Base-by-base conservation (phyloP, 2,329 filamentous ascomycete genomes). In the Fusarium sp. region DNA sequence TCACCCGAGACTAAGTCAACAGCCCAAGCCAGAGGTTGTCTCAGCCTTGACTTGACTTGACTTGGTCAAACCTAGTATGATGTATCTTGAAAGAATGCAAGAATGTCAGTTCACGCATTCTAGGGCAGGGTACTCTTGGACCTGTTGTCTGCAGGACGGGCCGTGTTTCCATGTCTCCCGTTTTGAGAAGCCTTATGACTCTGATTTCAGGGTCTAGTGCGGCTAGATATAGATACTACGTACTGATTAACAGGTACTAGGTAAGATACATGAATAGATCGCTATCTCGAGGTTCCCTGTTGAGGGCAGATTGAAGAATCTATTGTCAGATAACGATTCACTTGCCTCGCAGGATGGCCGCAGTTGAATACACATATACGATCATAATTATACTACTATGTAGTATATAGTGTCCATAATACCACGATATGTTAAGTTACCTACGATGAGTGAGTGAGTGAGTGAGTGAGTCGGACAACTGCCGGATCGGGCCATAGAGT, bases 151-250 rank as follows among this genome's bases (percentile, higher is more conserved):
- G 54, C 67, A 57, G 50, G 57, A 56, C 62, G 67, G 62, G 67
- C 65, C 60, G 68, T 53, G 41, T 32, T 69, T 55, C 69, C 68
- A 63, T 68, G 23, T 46, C 41, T n/a, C n/a, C 23, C 13, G 18
- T 18, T 50, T 13, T 23, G 18, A 28, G n/a, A 40, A 27, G 43
- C 34, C 30, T 34, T 32, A n/a, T 42, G 34, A 41, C 40, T 32
- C 10, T 49, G 40, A 10, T 41, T n/a, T n/a, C 11, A 37, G 34
- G 34, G 20, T 43, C 41, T 43, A 43, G 41, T 21, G 20, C 20
- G 41, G 41, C 41, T 43, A 16, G 20, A 23, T 16, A 23, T 14
- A 23, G 20, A 43, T 23, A 43, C 12, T n/a, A n/a, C 18, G 18
- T 37, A n/a, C 34, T n/a, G 34, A n/a, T 37, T n/a, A 37, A n/a